These are phyloP conservation scores for Trichoderma atroviride DNA, from an alignment of 2,329 filamentous ascomycete genomes.

Conservation along the genomic window DNA sequence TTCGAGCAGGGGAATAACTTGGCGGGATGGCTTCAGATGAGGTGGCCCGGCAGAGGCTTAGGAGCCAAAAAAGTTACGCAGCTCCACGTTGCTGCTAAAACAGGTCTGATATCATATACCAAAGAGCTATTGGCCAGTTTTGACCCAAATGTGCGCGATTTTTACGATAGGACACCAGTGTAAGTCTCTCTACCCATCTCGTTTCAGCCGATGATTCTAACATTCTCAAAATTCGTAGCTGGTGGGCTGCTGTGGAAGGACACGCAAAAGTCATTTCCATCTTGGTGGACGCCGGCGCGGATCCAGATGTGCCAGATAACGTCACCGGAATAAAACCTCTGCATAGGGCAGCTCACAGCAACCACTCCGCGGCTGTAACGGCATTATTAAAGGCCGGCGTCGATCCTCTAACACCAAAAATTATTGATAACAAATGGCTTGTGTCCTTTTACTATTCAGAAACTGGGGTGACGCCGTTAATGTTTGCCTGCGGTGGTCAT, in stretches of 20 bases:
- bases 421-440: conserved; percentile 20
- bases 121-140: conserved; percentile 28
- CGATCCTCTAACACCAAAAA: conserved; percentile 37
- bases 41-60: conserved; percentile 6
- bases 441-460: conserved; percentile 26
- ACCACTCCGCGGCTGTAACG: conserved; percentile 36
- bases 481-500: conserved; percentile 39
- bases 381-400: conserved; percentile 42
- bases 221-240: conserved; percentile 2
- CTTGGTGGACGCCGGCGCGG: conserved; percentile 34
- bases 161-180: conserved; percentile 31
- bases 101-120: conserved; percentile 30
- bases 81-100: conserved; percentile 31
- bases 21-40: conserved; percentile 28
- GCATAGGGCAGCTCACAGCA: conserved; percentile 39
- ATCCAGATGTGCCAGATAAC: conserved; percentile 31
- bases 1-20: conserved; percentile 23
- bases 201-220: not conserved
- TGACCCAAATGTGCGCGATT: conserved; percentile 29
- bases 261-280: conserved; percentile 29
- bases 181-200: not conserved
- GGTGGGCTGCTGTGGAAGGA: conserved; percentile 35
- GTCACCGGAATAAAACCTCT: conserved; percentile 39
- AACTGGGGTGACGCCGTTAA: conserved; percentile 35
- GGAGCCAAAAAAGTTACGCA: not conserved